A percentile compares a stretch with the other conserved stretches of the same genome.
phyloP scores from a whole-genome alignment of 441 rosid species.

The Adansonia madagascariensis region DNA sequence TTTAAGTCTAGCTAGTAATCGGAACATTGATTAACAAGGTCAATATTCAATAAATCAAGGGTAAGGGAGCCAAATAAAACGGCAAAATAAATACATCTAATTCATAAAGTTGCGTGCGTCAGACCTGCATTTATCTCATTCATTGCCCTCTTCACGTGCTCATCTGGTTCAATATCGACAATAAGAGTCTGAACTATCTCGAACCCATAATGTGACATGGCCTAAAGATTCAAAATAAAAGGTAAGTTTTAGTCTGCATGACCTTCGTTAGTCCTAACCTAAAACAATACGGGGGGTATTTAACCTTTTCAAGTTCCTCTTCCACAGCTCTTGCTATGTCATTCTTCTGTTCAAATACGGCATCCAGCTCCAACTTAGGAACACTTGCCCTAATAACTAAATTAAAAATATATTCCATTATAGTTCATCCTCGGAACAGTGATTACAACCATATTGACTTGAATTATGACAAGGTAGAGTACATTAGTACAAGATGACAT shows the following conservation, averaged over 20 bases:
- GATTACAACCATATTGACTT: neutral
- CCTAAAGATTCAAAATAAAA: constrained; percentile 32
- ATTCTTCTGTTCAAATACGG: constrained; percentile 68
- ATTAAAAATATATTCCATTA: constrained; percentile 10
- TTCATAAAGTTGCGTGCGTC: neutral
- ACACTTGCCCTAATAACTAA: constrained; percentile 68
- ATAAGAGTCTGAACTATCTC: constrained; percentile 60
- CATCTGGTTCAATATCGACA: constrained; percentile 52
- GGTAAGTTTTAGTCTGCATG: neutral
- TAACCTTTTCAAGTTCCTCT: constrained; percentile 66
- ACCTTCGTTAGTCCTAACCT: neutral
- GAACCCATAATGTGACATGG: constrained; percentile 49
- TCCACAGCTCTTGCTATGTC: constrained; percentile 66
- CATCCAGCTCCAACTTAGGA: constrained; percentile 62
- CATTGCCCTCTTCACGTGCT: constrained; percentile 51
- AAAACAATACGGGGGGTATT: no score
- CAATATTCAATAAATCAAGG: neutral
- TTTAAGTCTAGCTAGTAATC: neutral
- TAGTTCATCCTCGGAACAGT: constrained; percentile 9
- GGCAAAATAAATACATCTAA: neutral
- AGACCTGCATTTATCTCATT: constrained; percentile 51
- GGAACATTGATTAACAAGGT: neutral
- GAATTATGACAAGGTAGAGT: neutral
- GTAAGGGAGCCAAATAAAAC: neutral
- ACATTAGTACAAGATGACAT: no score